Evolutionary conservation across 106 monocot species (phyloP).

Genomic region (Triglochin maritima): DNA sequence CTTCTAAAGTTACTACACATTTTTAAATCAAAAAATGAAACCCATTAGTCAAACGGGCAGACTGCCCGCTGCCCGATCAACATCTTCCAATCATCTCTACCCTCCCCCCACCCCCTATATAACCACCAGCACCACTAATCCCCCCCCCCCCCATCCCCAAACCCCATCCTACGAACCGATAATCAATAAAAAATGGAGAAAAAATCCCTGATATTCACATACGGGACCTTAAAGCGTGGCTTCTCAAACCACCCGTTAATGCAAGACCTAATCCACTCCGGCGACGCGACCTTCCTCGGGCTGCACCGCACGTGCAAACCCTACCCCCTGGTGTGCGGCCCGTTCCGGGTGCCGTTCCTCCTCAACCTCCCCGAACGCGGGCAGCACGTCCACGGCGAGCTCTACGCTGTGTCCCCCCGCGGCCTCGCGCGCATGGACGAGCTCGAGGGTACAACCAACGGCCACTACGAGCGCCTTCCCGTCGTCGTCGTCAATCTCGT

Average conservation of each 20-base stretch:
- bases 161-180: neutral
- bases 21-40: too few species aligned
- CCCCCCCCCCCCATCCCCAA: neutral
- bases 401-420: constrained; percentile 42
- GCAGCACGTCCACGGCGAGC: constrained; percentile 43
- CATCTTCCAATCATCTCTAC: neutral
- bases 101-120: neutral
- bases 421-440: constrained; percentile 50
- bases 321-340: constrained; percentile 78
- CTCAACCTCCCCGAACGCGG: constrained; percentile 62
- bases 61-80: too few species aligned
- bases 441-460: constrained; percentile 47
- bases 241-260: constrained; percentile 74
- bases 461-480: constrained; percentile 73
- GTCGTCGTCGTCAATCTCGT: constrained; percentile 4
- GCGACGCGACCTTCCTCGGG: constrained; percentile 55
- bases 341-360: constrained; percentile 85
- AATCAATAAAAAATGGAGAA: too few species aligned
- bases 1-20: too few species aligned
- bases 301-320: constrained; percentile 19
- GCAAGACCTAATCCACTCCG: constrained; percentile 39
- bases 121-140: neutral
- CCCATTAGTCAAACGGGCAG: too few species aligned
- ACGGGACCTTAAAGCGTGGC: constrained; percentile 80
- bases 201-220: constrained; percentile 48